Evolutionary conservation across 768 basidiomycete species (phyloP).

Genomic region (Neoboletus brunneissimus): DNA sequence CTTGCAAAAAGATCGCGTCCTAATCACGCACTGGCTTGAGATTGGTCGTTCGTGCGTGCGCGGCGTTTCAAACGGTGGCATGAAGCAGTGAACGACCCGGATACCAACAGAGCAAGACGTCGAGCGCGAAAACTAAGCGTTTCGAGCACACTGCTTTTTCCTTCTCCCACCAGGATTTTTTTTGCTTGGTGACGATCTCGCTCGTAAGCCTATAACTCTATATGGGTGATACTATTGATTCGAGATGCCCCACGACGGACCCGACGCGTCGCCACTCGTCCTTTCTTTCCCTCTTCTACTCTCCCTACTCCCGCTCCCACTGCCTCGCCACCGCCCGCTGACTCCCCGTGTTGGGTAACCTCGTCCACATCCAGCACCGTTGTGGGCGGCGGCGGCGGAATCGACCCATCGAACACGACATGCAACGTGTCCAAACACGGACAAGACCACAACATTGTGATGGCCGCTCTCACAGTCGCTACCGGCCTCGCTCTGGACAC

Average conservation of each 20-base stretch:
- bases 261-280: background rate
- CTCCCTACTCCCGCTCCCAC: background rate
- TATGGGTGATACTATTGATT: constrained; percentile 10
- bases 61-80: too few relatives aligned
- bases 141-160: too few relatives aligned
- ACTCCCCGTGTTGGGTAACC: background rate
- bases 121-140: too few relatives aligned
- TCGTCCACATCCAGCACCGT: background rate
- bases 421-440: constrained; percentile 8
- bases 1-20: too few relatives aligned
- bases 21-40: too few relatives aligned
- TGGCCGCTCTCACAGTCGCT: constrained; percentile 13
- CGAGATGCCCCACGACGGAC: constrained; percentile 1
- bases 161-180: too few relatives aligned
- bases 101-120: too few relatives aligned
- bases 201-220: too few relatives aligned
- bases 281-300: background rate
- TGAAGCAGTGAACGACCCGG: too few relatives aligned
- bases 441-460: constrained; percentile 12
- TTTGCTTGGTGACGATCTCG: too few relatives aligned
- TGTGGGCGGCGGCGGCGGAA: background rate
- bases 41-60: too few relatives aligned
- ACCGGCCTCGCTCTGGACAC: background rate
- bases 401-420: constrained; percentile 16
- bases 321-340: background rate